Percentiles rank a stretch among this genome's conserved stretches.
phyloP scores from a whole-genome alignment of 108 stramenopile species.

The Pelagomonas calceolata region DNA sequence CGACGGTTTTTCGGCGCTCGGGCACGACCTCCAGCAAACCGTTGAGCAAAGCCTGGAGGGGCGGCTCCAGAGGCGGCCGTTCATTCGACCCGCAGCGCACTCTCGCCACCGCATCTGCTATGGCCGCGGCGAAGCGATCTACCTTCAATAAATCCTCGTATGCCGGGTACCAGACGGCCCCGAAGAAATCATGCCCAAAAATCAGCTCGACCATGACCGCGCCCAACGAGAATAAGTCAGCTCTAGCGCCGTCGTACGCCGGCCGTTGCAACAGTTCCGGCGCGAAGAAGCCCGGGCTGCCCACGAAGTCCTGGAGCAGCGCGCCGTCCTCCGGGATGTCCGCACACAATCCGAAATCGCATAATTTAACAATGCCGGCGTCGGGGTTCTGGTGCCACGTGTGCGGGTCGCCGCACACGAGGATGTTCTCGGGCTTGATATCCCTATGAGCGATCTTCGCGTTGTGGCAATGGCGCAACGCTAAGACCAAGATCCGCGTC shows the following conservation, averaged over 20 bases:
- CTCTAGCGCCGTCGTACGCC: neutral
- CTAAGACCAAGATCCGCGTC: neutral
- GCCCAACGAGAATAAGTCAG: neutral
- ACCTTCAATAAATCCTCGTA: neutral
- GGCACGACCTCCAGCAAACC: neutral
- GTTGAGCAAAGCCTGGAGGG: neutral
- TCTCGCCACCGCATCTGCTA: neutral
- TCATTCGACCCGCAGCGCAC: neutral
- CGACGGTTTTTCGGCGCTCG: neutral
- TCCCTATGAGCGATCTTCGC: neutral
- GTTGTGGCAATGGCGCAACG: neutral
- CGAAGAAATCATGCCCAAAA: neutral
- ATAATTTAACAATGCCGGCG: slow-evolving; percentile 9
- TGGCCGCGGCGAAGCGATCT: neutral
- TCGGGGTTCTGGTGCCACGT: neutral
- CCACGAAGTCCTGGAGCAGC: neutral
- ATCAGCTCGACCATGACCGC: neutral
- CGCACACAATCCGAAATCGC: slow-evolving; percentile 9
- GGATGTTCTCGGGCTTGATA: neutral
- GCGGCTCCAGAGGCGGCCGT: neutral
- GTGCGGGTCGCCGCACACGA: neutral
- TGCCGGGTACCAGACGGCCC: neutral
- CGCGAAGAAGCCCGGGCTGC: neutral
- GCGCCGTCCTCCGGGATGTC: neutral
- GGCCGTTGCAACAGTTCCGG: neutral